Evolutionary conservation across 768 basidiomycete genomes (phyloP).

Genomic region (Epithele typhae): DNA sequence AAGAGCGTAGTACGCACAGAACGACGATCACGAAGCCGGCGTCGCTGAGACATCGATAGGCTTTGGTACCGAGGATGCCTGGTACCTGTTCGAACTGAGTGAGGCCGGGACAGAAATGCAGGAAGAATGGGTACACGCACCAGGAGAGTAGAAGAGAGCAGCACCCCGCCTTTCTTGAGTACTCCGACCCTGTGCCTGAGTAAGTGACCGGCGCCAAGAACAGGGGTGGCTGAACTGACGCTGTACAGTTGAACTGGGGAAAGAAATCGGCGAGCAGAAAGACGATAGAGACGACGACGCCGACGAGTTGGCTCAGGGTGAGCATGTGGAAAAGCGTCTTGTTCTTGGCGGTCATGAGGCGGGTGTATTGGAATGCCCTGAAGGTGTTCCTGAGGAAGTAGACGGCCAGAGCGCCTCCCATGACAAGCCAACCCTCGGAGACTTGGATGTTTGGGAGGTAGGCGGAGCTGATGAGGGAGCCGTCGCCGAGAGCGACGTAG

Average conservation of each 20-base stretch:
- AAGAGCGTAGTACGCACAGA: slow-evolving; percentile 38
- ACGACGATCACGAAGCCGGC: slow-evolving; percentile 47
- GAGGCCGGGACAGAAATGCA: neutral
- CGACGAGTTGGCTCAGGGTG: slow-evolving; percentile 50
- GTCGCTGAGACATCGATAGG: slow-evolving; percentile 59
- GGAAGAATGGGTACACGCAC: slow-evolving; percentile 7
- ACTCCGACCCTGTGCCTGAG: slow-evolving; percentile 12
- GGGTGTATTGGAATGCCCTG: slow-evolving; percentile 46
- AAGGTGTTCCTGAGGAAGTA: slow-evolving; percentile 52
- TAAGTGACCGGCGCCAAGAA: slow-evolving; percentile 11
- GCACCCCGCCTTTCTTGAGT: slow-evolving; percentile 12
- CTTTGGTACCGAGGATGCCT: slow-evolving; percentile 62
- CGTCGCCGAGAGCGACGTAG: slow-evolving; percentile 40
- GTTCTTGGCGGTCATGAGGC: slow-evolving; percentile 51
- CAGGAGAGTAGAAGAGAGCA: slow-evolving; percentile 20
- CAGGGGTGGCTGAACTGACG: slow-evolving; percentile 43
- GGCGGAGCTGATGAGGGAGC: slow-evolving; percentile 51
- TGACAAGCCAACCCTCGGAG: slow-evolving; percentile 40
- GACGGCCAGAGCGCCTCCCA: slow-evolving; percentile 44
- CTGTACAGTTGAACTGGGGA: slow-evolving; percentile 37
- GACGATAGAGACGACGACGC: slow-evolving; percentile 39
- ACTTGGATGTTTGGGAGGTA: slow-evolving; percentile 39
- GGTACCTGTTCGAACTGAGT: slow-evolving; percentile 39
- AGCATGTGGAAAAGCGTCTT: slow-evolving; percentile 57
- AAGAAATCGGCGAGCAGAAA: slow-evolving; percentile 45